phyloP scores from a whole-genome alignment of 495 filamentous ascomycete species.

The Physcia stellaris region DNA sequence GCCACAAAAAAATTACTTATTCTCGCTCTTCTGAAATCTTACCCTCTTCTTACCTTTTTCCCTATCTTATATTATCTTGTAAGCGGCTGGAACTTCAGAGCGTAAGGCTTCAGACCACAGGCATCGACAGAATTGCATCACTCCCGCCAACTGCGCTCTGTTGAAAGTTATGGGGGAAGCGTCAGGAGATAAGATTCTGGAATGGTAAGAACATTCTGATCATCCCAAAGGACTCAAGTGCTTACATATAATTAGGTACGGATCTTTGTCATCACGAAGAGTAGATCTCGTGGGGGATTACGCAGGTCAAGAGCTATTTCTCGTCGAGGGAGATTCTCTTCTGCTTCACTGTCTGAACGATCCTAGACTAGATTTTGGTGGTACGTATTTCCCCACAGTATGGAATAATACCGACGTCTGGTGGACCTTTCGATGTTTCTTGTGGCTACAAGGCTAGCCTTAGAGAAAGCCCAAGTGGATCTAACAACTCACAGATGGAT shows the following conservation, averaged over 20 bases:
- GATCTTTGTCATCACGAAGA: constrained; percentile 5
- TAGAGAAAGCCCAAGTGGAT: constrained; percentile 6
- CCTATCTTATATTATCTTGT: too few species aligned
- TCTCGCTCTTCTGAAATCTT: too few species aligned
- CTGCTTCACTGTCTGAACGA: constrained; percentile 47
- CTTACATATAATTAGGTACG: constrained; percentile 10
- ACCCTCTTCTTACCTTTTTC: too few species aligned
- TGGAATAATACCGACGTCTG: neutral
- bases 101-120: too few species aligned
- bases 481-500: constrained; percentile 32
- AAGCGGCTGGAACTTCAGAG: too few species aligned
- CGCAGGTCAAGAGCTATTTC: constrained; percentile 55
- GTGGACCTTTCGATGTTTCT: too few species aligned
- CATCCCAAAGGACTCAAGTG: neutral
- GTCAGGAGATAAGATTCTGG: neutral
- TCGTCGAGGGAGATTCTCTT: constrained; percentile 62
- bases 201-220: constrained; percentile 1
- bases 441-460: neutral
- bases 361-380: constrained; percentile 43
- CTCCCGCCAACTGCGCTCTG: too few species aligned
- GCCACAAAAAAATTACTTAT: too few species aligned
- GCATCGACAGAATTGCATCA: too few species aligned
- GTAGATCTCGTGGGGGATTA: constrained; percentile 61
- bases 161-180: too few species aligned
- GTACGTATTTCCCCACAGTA: constrained; percentile 17